Base-by-base conservation (phyloP, 2,329 filamentous ascomycete genomes). In the Calonectria multiphialidica region DNA sequence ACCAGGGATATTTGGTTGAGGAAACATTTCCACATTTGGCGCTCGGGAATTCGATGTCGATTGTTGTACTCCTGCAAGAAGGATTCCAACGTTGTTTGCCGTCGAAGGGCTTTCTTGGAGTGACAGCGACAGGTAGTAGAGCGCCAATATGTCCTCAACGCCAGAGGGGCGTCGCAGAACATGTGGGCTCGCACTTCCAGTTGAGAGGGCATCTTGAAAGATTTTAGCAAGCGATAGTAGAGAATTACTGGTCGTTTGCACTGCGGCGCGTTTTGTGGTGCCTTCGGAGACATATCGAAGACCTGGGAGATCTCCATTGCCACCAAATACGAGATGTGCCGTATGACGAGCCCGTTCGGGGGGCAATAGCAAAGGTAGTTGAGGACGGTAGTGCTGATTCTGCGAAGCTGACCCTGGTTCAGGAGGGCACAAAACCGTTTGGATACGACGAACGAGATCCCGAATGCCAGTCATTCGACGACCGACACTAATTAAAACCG, bases 91-190 rank as follows among this genome's bases (percentile, higher is more conserved):
- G 81, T 99, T 99, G 82, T 99, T 99, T 0, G 97, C 97, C 0
- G 97, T 99, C 0, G 97, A 99, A 2, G 97, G 97, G 79, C 97
- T 98, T 59, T 97, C 96, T 75, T 98, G 97, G 2, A 99, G 88
- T 0, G 97, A 98, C 3, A 99, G 86, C 0, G 97, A 99, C 3
- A 99, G 88, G 80, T 99, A 99, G 82, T 99, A 99, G 15, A 99
- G 89, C 2, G 96, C 95, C 42, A 99, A 85, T 44, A 99, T 98
- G 80, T 99, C 97, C 49, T 95, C 92, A 28, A 98, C 95, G 1
- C 95, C 94, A 53, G 93, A 92, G 3, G 92, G 90, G 68, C 92
- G 91, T 71, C 90, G 90, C 25, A 90, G 85, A 13, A 90, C 85
- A 45, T 86, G 85, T 13, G 89, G 87, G 25, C 88, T 87, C 12